Percentiles rank a stretch among this genome's conserved stretches.
Conservation (phyloP, 2,329 filamentous ascomycete species). For the Bipolaris victoriae region DNA sequence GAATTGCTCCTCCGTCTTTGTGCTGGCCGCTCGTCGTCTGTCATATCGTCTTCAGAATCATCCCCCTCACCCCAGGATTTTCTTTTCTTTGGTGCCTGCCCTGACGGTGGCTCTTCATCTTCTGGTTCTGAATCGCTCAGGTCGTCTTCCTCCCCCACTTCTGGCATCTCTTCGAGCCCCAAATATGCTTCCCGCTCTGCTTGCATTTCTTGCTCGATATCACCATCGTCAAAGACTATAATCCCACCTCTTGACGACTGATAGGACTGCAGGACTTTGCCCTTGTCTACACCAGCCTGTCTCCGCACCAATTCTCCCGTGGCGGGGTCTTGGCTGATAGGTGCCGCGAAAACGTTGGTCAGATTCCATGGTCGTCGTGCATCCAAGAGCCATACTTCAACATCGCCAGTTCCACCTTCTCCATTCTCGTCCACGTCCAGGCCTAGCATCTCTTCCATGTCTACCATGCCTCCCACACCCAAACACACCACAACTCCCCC, state of each 20-base stretch:
- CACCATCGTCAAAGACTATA: constrained; percentile 93
- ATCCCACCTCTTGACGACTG: constrained; percentile 83
- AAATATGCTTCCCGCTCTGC: constrained; percentile 82
- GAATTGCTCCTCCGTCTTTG: constrained; percentile 89
- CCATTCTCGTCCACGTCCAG: constrained; percentile 72
- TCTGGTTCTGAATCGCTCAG: constrained; percentile 60
- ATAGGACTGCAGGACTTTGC: constrained; percentile 74
- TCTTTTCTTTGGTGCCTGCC: constrained; percentile 47
- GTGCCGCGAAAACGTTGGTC: constrained; percentile 85
- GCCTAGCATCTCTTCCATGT: constrained; percentile 79
- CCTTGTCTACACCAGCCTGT: constrained; percentile 72
- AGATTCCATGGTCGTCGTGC: constrained; percentile 93
- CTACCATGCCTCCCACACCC: constrained; percentile 89
- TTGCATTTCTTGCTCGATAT: constrained; percentile 82
- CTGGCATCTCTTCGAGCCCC: constrained; percentile 88
- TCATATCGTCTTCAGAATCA: constrained; percentile 65
- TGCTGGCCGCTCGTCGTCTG: constrained; percentile 75
- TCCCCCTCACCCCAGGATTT: constrained; percentile 63
- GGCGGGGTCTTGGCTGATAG: constrained; percentile 50
- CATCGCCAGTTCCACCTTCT: constrained; percentile 71
- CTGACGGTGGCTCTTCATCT: constrained; percentile 47
- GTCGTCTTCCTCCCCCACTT: constrained; percentile 75
- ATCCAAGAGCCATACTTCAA: constrained; percentile 95
- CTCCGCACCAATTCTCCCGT: constrained; percentile 58
- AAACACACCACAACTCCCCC: constrained; percentile 92